Conservation (phyloP, 1,139 yeast species). For the Geotrichum cucujoidarum region DNA sequence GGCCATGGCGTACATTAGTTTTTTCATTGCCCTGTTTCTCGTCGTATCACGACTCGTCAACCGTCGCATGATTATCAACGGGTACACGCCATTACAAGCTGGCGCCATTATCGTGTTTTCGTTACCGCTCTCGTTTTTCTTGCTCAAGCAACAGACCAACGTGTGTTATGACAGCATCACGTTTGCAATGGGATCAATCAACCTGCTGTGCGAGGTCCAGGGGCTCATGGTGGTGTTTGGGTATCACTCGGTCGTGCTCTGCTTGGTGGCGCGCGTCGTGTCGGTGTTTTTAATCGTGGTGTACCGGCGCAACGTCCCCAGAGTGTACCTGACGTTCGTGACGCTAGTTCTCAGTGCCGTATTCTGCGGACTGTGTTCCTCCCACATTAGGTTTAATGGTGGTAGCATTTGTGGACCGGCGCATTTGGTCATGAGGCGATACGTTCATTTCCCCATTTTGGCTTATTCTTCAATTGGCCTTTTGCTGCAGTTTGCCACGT, state of each 20-base stretch:
- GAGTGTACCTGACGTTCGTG: constrained; percentile 17
- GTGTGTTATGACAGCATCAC: constrained; percentile 19
- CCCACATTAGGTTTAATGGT: constrained; percentile 18
- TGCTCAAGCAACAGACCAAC: constrained; percentile 11
- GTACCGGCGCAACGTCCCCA: constrained; percentile 17
- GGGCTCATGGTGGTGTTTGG: constrained; percentile 23
- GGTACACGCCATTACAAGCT: constrained; percentile 24
- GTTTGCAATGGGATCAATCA: constrained; percentile 15
- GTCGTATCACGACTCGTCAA: constrained; percentile 22
- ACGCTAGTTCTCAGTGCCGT: constrained; percentile 17
- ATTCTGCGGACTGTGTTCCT: constrained; percentile 21
- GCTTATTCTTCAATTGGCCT: constrained; percentile 16
- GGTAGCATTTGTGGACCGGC: constrained; percentile 14
- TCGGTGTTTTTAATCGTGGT: constrained; percentile 20
- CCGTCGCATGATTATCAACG: constrained; percentile 21
- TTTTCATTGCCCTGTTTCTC: constrained; percentile 20
- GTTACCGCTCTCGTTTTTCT: constrained; percentile 20
- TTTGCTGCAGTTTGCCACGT: constrained; percentile 11
- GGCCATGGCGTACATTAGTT: constrained; percentile 17
- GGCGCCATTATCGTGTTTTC: constrained; percentile 19
- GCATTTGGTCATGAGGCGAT: constrained; percentile 6
- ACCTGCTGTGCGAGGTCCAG: constrained; percentile 21
- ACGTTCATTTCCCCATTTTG: constrained; percentile 16
- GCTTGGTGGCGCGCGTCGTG: constrained; percentile 20
- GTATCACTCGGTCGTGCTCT: constrained; percentile 19